phyloP scores from a whole-genome alignment of 164 flowering plant genomes.

The Annona squamosa region DNA sequence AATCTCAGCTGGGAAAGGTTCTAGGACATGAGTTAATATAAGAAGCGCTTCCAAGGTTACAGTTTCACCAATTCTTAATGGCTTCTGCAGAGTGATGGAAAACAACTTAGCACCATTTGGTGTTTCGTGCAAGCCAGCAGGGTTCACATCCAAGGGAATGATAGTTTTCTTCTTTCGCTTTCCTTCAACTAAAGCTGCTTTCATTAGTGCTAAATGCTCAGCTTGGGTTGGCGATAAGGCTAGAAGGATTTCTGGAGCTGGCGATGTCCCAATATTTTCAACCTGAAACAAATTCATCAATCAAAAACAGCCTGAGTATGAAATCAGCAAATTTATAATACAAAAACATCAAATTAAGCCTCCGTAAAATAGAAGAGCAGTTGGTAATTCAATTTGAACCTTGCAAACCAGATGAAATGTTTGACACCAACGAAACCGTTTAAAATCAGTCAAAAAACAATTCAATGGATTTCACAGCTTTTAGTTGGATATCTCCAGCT shows the following conservation, averaged over 20 bases:
- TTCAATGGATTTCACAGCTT: neutral
- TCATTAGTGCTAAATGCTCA: constrained; percentile 54
- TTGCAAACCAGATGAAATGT: neutral
- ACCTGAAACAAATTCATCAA: constrained; percentile 39
- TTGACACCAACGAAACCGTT: neutral
- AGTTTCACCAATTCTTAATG: constrained; percentile 51
- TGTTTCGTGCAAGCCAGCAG: constrained; percentile 45
- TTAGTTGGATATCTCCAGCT: neutral
- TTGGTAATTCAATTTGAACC: neutral
- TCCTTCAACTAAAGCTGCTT: constrained; percentile 54
- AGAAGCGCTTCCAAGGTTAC: constrained; percentile 60
- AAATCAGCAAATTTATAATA: neutral
- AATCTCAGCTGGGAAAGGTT: constrained; percentile 94
- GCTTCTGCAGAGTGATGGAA: constrained; percentile 47
- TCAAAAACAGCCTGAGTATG: neutral
- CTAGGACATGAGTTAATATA: constrained; percentile 61
- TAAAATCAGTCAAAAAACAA: neutral
- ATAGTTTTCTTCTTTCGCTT: constrained; percentile 72
- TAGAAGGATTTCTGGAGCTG: constrained; percentile 66
- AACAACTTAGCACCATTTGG: constrained; percentile 66
- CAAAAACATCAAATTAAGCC: too few relatives aligned
- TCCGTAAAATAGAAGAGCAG: neutral
- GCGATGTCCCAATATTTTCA: constrained; percentile 60
- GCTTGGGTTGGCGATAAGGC: constrained; percentile 73
- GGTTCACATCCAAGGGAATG: constrained; percentile 60